Percentiles rank a stretch among this genome's conserved stretches.
phyloP scores from a whole-genome alignment of 2,329 filamentous ascomycete species.

The Colletotrichum chrysophilum region DNA sequence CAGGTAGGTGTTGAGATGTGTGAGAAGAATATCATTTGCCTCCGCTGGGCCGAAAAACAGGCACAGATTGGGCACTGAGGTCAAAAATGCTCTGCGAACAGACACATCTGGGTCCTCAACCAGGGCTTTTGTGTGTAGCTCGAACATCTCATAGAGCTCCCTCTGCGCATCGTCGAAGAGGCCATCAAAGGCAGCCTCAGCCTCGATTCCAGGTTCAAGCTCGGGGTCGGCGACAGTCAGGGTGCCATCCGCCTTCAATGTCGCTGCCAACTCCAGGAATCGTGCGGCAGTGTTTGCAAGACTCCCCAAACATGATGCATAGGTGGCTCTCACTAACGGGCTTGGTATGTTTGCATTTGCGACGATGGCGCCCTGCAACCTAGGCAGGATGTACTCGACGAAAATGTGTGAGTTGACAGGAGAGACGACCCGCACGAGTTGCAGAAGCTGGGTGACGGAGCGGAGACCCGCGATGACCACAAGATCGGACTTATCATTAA shows the following conservation, averaged over 20 bases:
- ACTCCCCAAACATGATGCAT: slow-evolving; percentile 89
- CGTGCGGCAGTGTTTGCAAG: slow-evolving; percentile 83
- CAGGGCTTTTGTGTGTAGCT: slow-evolving; percentile 85
- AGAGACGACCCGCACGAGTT: slow-evolving; percentile 87
- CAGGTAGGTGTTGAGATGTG: slow-evolving; percentile 94
- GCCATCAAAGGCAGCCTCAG: slow-evolving; percentile 76
- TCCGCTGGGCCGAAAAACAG: slow-evolving; percentile 93
- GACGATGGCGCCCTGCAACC: slow-evolving; percentile 61
- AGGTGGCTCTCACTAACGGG: slow-evolving; percentile 82
- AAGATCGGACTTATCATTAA: slow-evolving; percentile 82
- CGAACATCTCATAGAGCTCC: slow-evolving; percentile 84
- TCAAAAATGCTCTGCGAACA: slow-evolving; percentile 88
- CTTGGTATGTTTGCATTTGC: slow-evolving; percentile 59
- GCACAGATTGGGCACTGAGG: slow-evolving; percentile 89
- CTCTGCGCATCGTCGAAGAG: slow-evolving; percentile 87
- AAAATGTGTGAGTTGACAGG: slow-evolving; percentile 74
- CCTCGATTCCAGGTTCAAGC: slow-evolving; percentile 72
- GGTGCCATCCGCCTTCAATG: slow-evolving; percentile 82
- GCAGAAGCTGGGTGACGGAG: slow-evolving; percentile 86
- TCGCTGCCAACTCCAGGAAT: slow-evolving; percentile 91
- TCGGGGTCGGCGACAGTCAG: slow-evolving; percentile 80
- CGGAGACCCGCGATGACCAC: slow-evolving; percentile 87
- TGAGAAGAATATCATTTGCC: slow-evolving; percentile 94
- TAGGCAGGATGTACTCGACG: slow-evolving; percentile 70
- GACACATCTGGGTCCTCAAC: slow-evolving; percentile 86